Base-by-base conservation (phyloP, 225 moss, liverwort and hornwort genomes). In the Pseudoscleropodium purum region DNA sequence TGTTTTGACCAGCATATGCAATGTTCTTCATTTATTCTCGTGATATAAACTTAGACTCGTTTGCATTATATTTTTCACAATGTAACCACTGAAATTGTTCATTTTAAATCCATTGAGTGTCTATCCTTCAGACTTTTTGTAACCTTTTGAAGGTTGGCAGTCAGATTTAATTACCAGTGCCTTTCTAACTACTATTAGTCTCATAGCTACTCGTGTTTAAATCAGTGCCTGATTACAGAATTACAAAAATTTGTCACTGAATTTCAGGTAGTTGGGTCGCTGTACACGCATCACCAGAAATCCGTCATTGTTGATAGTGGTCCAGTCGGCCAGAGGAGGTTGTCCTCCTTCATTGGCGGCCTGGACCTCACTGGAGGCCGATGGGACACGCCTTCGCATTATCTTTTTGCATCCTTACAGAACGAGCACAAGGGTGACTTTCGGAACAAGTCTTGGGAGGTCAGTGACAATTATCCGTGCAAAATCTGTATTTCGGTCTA, bases 221-320 rank as follows among this genome's bases (percentile, higher is more conserved):
- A 61, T 45, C 11, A n/a, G n/a, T 67, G 60, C 21, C 47, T 87
- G 69, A 77, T 45, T 37, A 17, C 43, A 30, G 61, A 81, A 31
- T 20, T 31, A 7, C 13, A 29, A 30, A 61, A 80, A 39, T 4
- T 41, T 90, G 75, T 52, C 66, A 41, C 41, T 91, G 86, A 45
- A 62, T 88, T 81, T 83, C 93, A 95, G 95, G 92, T 95, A 57
- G 95, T 95, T 82, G 95, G 95, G 34, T 86, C 94, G 57, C 86
- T 95, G n/a, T 95, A 93, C 77, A 75, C 95, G 60, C 95, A 95
- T 90, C 95, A 95, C 86, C 95, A 95, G 85, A 95, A 95, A 76
- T 83, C 67, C 51, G 68, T 90, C 51, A 93, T 94, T 78, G 93
- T 93, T 83, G 94, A 94, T 54, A 90, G 88, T 83, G 94, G 94